phyloP scores from a whole-genome alignment of 257 asterid species.

The Verbena officinalis region DNA sequence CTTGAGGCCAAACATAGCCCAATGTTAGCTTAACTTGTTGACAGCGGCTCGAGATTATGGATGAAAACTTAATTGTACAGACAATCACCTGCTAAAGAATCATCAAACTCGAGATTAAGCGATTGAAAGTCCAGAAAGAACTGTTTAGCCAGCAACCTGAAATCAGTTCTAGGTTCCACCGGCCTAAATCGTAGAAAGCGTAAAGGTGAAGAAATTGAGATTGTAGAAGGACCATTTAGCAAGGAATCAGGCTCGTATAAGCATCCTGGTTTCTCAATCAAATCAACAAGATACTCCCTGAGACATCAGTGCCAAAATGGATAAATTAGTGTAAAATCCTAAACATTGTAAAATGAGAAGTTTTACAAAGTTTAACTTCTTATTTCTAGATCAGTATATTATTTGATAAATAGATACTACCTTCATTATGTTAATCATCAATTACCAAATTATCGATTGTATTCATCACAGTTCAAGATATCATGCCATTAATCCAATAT shows the following conservation, averaged over 20 bases:
- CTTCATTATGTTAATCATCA: slow-evolving; percentile 5
- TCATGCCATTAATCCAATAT: slow-evolving; percentile 16
- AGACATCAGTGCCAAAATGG: slow-evolving; percentile 32
- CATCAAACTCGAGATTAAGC: slow-evolving; percentile 76
- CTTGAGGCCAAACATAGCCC: not conserved
- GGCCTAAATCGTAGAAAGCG: slow-evolving; percentile 79
- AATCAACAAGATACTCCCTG: slow-evolving; percentile 97
- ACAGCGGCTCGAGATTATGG: not conserved
- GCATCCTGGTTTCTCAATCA: slow-evolving; percentile 84
- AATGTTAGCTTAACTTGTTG: not conserved
- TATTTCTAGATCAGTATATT: not conserved
- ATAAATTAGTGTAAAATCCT: slow-evolving; percentile 14
- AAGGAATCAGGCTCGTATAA: slow-evolving; percentile 85
- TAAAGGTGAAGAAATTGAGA: slow-evolving; percentile 88
- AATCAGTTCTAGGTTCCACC: slow-evolving; percentile 73
- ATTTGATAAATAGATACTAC: not conserved
- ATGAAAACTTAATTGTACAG: slow-evolving; percentile 12
- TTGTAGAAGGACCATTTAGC: slow-evolving; percentile 92
- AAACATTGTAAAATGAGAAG: not conserved
- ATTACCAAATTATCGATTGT: slow-evolving; percentile 14
- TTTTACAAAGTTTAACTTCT: not conserved
- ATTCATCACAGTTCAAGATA: slow-evolving; percentile 23
- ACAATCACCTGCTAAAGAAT: slow-evolving; percentile 67
- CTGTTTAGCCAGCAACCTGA: slow-evolving; percentile 85
- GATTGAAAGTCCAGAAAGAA: slow-evolving; percentile 79